Conservation (phyloP, 2,329 filamentous ascomycete genomes). For the Fusarium sp. region DNA sequence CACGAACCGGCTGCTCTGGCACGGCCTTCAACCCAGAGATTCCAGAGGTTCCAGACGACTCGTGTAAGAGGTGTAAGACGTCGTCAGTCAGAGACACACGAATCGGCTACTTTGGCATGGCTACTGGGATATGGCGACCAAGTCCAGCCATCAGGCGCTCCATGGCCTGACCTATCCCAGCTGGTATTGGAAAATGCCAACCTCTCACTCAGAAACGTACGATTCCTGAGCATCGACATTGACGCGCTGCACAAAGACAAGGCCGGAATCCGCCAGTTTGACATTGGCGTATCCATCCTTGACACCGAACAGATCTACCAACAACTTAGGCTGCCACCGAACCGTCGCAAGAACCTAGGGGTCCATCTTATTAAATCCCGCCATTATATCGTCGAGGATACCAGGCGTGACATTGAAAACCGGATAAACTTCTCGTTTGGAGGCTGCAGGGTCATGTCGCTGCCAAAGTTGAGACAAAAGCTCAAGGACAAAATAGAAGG, state of each 20-base stretch:
- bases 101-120: not conserved
- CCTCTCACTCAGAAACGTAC: not conserved
- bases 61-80: not conserved
- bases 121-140: not conserved
- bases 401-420: no score
- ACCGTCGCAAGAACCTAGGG: not conserved
- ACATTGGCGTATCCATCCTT: not conserved
- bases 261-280: not conserved
- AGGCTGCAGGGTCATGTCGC: not conserved
- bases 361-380: not conserved
- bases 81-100: not conserved
- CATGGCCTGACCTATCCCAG: not conserved
- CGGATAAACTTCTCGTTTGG: not conserved
- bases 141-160: not conserved
- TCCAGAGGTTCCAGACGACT: no score
- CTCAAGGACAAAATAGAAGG: not conserved
- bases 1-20: not conserved
- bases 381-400: not conserved
- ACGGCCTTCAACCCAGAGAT: not conserved
- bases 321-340: not conserved
- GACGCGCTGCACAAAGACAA: not conserved
- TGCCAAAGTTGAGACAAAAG: not conserved
- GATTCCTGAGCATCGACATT: not conserved
- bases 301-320: not conserved
- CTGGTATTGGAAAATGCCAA: not conserved